These are phyloP conservation scores for Entoloma clypeatum DNA, from an alignment of 1,284 basidiomycete genomes.

Conservation along the genomic window DNA sequence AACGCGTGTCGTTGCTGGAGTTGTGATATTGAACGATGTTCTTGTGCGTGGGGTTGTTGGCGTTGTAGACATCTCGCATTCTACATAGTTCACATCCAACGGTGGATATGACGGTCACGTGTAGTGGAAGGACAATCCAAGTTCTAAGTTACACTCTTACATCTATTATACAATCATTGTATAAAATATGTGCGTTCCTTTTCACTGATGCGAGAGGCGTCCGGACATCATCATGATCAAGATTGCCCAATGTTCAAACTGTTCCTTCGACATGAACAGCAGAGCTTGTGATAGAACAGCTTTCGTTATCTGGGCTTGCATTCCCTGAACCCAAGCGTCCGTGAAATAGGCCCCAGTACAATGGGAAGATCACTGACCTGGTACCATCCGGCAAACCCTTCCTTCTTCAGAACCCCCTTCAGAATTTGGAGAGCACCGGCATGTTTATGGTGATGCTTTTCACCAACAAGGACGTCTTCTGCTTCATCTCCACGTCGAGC, in stretches of 20 bases:
- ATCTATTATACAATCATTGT: slow-evolving; percentile 1
- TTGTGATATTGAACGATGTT: slow-evolving; percentile 37
- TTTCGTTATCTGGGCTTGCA: slow-evolving; percentile 88
- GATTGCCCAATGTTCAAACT: slow-evolving; percentile 77
- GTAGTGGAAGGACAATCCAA: background rate
- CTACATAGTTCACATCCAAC: too few relatives aligned
- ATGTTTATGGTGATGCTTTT: slow-evolving; percentile 45
- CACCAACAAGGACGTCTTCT: slow-evolving; percentile 35
- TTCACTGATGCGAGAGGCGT: slow-evolving; percentile 24
- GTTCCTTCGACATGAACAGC: slow-evolving; percentile 79
- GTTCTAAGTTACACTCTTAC: background rate
- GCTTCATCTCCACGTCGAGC: slow-evolving; percentile 62
- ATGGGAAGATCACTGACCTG: slow-evolving; percentile 53
- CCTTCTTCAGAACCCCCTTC: slow-evolving; percentile 64
- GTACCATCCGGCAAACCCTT: slow-evolving; percentile 92
- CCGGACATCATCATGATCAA: slow-evolving; percentile 54
- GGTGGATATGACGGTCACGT: slow-evolving; percentile 18
- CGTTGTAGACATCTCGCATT: slow-evolving; percentile 31
- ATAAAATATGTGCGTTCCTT: slow-evolving; percentile 2
- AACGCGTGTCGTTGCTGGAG: slow-evolving; percentile 50
- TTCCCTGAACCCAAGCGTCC: slow-evolving; percentile 52
- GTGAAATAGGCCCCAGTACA: background rate
- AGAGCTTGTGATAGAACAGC: slow-evolving; percentile 83
- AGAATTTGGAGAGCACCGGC: slow-evolving; percentile 79
- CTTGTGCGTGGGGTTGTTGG: slow-evolving; percentile 47